Base-by-base conservation (phyloP, 306 rosid species). In the Pueraria montana region DNA sequence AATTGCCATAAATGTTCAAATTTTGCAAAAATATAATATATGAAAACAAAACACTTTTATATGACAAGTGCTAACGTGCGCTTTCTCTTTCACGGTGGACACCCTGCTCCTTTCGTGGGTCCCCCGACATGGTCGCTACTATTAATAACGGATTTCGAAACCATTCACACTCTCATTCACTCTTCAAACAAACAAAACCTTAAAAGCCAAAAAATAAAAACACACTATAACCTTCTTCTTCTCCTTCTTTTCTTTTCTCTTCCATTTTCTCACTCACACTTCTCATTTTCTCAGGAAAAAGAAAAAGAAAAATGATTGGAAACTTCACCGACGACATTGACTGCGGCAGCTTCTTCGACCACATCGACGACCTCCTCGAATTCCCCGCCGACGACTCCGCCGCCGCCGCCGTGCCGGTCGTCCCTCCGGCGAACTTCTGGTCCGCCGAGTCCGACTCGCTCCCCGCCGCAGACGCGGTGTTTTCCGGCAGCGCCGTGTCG, bases 321-420 rank as follows among this genome's bases (percentile, higher is more conserved):
- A 88, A 52, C 83, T 88, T 84, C 74, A 93, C 91, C 52, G 98
- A 91, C 49, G 97, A 94, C 30, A 78, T 91, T 21, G 98, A 93
- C 85, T 91, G 94, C 61, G 90, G 89, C 4, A 90, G 85, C 91
- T 90, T 91, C 94, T 94, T 94, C 82, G 96, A 93, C 83, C 92
- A 92, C 73, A 93, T 93, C 56, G 98, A 94, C 49, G 98, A 94
- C 88, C 86, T 94, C 36, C 91, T 93, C 14, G 95, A 91, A 32
- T 91, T 92, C 85, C 92, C 97, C 5, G 40, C 66, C 48, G 27
- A 82, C 66, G 2, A 12, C 76, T 17, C 86, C 74, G 6, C 20
- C 69, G 1, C 73, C 50, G 49, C 52, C 50, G 38, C 32, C 20
- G 34, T 5, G n/a, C 34, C 55, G 18, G 55, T 21, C 34, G 5